Evolutionary conservation across 495 filamentous ascomycete genomes (phyloP).

Genomic region (Poronia punctata): DNA sequence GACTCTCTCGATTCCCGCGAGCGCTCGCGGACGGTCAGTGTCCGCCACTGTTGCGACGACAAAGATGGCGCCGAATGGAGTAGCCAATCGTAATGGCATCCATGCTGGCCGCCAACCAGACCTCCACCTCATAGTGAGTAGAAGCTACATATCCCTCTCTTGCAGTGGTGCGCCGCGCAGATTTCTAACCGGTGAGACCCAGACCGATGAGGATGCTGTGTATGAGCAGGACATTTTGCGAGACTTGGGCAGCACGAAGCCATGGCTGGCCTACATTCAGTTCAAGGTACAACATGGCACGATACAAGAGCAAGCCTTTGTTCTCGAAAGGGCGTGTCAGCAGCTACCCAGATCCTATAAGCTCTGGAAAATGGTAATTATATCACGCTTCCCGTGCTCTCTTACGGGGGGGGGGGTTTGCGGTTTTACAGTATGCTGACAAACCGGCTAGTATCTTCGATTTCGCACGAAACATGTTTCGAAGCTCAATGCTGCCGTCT

Average conservation of each 20-base stretch:
- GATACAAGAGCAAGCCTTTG: constrained; percentile 85
- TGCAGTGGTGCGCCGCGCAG: neutral
- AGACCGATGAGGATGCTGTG: constrained; percentile 81
- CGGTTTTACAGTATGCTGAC: constrained; percentile 21
- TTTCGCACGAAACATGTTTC: constrained; percentile 77
- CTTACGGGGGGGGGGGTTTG: too few species aligned
- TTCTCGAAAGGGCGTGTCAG: constrained; percentile 85
- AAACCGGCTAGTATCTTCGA: constrained; percentile 63
- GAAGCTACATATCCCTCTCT: neutral
- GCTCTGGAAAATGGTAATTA: constrained; percentile 86
- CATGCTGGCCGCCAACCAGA: constrained; percentile 40
- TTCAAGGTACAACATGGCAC: constrained; percentile 85
- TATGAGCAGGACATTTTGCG: constrained; percentile 95
- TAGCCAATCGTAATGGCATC: constrained; percentile 22
- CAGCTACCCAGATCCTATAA: constrained; percentile 94
- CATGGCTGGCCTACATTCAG: constrained; percentile 93
- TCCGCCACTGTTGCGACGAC: constrained; percentile 4
- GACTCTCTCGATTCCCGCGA: constrained; percentile 14
- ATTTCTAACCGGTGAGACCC: constrained; percentile 4
- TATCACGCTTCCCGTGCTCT: neutral
- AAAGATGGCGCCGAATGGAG: constrained; percentile 23
- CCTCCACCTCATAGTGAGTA: constrained; percentile 71
- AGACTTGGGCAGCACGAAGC: constrained; percentile 79
- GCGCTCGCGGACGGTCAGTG: constrained; percentile 16
- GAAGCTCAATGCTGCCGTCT: constrained; percentile 75